Conservation (phyloP, 1,284 basidiomycete species). For the Trametes sp. region DNA sequence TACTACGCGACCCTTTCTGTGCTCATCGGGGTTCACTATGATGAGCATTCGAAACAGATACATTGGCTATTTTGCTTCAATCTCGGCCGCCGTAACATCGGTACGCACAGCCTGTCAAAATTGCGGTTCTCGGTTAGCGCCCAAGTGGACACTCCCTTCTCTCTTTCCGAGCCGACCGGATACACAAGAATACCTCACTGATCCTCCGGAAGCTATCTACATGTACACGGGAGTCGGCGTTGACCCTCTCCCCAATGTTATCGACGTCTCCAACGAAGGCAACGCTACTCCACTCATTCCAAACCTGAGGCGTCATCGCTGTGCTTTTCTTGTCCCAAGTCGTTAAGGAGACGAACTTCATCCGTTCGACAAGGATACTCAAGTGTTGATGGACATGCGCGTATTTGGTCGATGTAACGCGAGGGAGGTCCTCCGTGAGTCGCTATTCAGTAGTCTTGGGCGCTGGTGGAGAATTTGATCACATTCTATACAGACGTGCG, state of each 20-base stretch:
- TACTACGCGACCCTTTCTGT: no score
- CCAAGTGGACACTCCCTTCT: no score
- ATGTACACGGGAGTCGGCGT: not conserved
- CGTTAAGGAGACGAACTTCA: not conserved
- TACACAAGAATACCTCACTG: no score
- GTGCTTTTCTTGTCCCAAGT: not conserved
- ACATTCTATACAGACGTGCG: not conserved
- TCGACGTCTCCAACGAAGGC: not conserved
- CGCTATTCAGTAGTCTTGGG: not conserved
- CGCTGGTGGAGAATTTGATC: not conserved
- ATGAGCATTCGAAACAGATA: no score
- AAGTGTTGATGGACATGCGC: not conserved
- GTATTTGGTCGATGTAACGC: not conserved
- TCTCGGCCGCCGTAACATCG: no score
- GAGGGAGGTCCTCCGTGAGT: not conserved
- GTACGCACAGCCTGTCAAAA: no score
- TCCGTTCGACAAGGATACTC: not conserved
- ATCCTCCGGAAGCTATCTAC: no score
- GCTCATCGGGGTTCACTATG: no score
- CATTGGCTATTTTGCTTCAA: no score
- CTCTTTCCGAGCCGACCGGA: no score
- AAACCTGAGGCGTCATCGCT: not conserved
- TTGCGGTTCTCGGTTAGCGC: no score
- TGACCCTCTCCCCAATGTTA: not conserved
- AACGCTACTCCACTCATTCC: not conserved